Evolutionary conservation across 2,329 filamentous ascomycete genomes (phyloP).

Genomic region (Cytospora chrysosperma): DNA sequence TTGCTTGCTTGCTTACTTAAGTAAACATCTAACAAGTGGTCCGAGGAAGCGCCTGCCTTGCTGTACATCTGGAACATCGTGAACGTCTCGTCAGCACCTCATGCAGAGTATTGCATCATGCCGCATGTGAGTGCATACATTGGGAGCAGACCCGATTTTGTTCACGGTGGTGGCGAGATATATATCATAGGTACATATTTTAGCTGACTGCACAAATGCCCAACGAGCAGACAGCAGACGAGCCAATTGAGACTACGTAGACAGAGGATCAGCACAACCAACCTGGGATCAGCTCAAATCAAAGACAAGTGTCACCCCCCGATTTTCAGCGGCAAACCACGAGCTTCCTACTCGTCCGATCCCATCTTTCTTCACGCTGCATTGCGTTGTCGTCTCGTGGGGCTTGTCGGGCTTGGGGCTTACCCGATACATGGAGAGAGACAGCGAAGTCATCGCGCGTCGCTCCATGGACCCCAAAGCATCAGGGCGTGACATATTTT

Average conservation of each 20-base stretch:
- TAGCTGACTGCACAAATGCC: not conserved
- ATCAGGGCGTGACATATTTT: not conserved
- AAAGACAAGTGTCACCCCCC: constrained; percentile 5
- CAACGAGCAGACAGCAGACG: constrained; percentile 2
- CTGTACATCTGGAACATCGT: not conserved
- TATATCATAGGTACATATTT: too few species aligned
- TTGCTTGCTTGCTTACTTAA: too few species aligned
- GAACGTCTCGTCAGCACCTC: constrained; percentile 3
- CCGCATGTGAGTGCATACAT: not conserved
- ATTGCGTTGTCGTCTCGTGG: constrained; percentile 9
- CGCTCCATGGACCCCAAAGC: not conserved
- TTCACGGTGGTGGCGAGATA: constrained; percentile 5
- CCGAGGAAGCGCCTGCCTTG: not conserved
- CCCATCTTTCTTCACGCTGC: constrained; percentile 2
- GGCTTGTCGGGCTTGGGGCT: not conserved
- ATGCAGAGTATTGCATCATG: constrained; percentile 5
- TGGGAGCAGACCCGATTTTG: constrained; percentile 8
- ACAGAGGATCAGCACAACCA: constrained; percentile 1
- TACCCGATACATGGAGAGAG: not conserved
- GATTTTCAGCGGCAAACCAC: not conserved
- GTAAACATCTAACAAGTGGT: not conserved
- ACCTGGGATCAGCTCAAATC: constrained; percentile 4
- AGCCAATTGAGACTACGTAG: not conserved
- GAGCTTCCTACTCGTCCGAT: constrained; percentile 8
- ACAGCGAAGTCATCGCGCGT: not conserved